A percentile compares a stretch with the other conserved stretches of the same genome.
phyloP scores from a whole-genome alignment of 2,329 filamentous ascomycete species.

The Tympanopsis confertula region DNA sequence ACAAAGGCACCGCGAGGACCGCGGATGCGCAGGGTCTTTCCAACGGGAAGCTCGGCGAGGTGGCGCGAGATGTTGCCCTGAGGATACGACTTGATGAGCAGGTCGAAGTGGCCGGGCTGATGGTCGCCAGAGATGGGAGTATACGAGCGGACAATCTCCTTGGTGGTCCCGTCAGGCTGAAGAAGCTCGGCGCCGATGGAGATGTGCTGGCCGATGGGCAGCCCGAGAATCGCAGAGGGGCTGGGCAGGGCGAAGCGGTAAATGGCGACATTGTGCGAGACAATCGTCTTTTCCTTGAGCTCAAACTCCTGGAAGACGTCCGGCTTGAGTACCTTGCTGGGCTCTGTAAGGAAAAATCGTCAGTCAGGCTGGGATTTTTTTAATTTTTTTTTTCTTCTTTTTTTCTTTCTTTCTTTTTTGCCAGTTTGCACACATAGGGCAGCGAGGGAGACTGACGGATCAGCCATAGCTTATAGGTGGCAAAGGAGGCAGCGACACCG shows the following conservation, averaged over 20 bases:
- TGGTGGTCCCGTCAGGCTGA: constrained; percentile 57
- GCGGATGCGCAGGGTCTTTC: constrained; percentile 77
- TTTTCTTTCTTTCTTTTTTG: constrained; percentile 1
- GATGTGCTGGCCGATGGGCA: constrained; percentile 98
- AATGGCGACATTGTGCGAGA: constrained; percentile 97
- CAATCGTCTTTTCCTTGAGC: constrained; percentile 84
- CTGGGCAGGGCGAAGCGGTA: constrained; percentile 86
- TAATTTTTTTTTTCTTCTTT: background rate
- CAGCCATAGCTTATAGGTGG: constrained; percentile 59
- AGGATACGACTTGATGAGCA: constrained; percentile 95
- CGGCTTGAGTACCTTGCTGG: constrained; percentile 76
- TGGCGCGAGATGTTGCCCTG: constrained; percentile 95
- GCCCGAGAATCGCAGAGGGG: constrained; percentile 71
- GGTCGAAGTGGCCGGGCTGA: constrained; percentile 83
- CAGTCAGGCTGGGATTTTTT: background rate
- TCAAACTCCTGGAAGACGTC: constrained; percentile 82
- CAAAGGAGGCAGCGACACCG: constrained; percentile 52
- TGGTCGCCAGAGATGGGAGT: constrained; percentile 85
- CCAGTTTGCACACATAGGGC: too few species aligned
- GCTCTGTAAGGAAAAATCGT: constrained; percentile 33
- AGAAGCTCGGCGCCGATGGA: constrained; percentile 72
- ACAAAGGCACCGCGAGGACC: constrained; percentile 97
- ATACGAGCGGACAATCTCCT: constrained; percentile 84
- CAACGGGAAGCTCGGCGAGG: constrained; percentile 71
- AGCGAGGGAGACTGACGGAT: constrained; percentile 43